Evolutionary conservation across 2,329 filamentous ascomycete genomes (phyloP).

Genomic region (Sarocladium oryzae): DNA sequence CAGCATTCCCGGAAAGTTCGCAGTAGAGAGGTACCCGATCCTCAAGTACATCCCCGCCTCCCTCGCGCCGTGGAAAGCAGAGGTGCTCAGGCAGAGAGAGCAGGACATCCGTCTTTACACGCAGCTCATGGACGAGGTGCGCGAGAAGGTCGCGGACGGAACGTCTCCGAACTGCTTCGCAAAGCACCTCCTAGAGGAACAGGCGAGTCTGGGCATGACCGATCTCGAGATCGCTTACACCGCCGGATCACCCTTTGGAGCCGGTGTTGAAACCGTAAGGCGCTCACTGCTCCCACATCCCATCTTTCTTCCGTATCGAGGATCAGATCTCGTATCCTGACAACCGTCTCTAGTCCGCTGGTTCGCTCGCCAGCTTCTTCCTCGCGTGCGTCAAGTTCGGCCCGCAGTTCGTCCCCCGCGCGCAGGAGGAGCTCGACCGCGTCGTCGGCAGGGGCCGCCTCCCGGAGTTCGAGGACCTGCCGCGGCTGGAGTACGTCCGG

Average conservation of each 20-base stretch:
- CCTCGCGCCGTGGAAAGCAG: slow-evolving; percentile 33
- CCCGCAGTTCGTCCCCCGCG: slow-evolving; percentile 38
- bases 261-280: slow-evolving; percentile 35
- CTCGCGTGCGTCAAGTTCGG: slow-evolving; percentile 46
- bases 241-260: slow-evolving; percentile 38
- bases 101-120: slow-evolving; percentile 33
- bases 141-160: slow-evolving; percentile 24
- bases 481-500: slow-evolving; percentile 25
- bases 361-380: slow-evolving; percentile 41
- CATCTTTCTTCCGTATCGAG: too few relatives aligned
- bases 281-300: too few relatives aligned
- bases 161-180: slow-evolving; percentile 34
- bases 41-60: slow-evolving; percentile 31
- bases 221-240: slow-evolving; percentile 37
- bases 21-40: slow-evolving; percentile 33
- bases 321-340: too few relatives aligned
- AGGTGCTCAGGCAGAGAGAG: slow-evolving; percentile 28
- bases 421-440: slow-evolving; percentile 31
- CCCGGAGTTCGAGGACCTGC: slow-evolving; percentile 30
- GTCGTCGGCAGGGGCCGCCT: slow-evolving; percentile 30
- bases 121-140: slow-evolving; percentile 33
- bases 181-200: slow-evolving; percentile 33
- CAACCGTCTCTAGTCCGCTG: slow-evolving; percentile 31
- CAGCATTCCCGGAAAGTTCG: slow-evolving; percentile 24
- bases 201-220: slow-evolving; percentile 31